Percentiles rank a stretch among this genome's conserved stretches.
Conservation (phyloP, 2,329 filamentous ascomycete genomes). For the Coniochaeta prunicola region DNA sequence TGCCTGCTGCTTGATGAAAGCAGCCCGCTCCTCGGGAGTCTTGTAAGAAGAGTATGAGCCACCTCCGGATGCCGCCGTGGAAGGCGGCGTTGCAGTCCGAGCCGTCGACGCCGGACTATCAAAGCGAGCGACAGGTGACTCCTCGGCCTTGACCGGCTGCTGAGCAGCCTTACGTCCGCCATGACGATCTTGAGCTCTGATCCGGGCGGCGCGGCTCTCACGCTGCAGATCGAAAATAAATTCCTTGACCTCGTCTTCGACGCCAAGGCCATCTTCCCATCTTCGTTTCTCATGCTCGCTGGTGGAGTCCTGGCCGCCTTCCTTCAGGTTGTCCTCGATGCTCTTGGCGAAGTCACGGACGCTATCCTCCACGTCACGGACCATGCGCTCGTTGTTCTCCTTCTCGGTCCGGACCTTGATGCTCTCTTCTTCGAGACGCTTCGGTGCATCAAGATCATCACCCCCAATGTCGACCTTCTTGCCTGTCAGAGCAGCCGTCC, state of each 20-base stretch:
- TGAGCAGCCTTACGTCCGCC: slow-evolving; percentile 32
- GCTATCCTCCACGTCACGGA: slow-evolving; percentile 91
- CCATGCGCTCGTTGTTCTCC: slow-evolving; percentile 94
- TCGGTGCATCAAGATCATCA: slow-evolving; percentile 72
- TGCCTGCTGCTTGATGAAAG: slow-evolving; percentile 94
- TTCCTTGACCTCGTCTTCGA: slow-evolving; percentile 93
- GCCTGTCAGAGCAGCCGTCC: slow-evolving; percentile 85
- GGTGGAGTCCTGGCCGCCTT: slow-evolving; percentile 65
- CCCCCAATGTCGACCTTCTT: slow-evolving; percentile 63
- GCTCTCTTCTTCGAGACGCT: slow-evolving; percentile 83
- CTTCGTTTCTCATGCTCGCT: slow-evolving; percentile 86
- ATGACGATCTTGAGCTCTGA: slow-evolving; percentile 53
- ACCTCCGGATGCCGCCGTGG: slow-evolving; percentile 39
- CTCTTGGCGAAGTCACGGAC: slow-evolving; percentile 80
- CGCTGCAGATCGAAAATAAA: slow-evolving; percentile 97
- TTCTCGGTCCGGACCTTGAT: slow-evolving; percentile 74
- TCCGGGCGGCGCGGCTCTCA: slow-evolving; percentile 67
- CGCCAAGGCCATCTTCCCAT: slow-evolving; percentile 93
- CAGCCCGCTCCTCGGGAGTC: slow-evolving; percentile 87
- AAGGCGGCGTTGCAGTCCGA: slow-evolving; percentile 43
- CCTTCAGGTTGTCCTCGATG: slow-evolving; percentile 82
- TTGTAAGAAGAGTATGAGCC: slow-evolving; percentile 73
- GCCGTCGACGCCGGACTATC: slow-evolving; percentile 46
- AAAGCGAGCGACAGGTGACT: slow-evolving; percentile 35
- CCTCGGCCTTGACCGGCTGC: slow-evolving; percentile 36